Percentiles rank a stretch among this genome's conserved stretches.
Evolutionary conservation across 805 yeast genomes (phyloP).

Genomic region (Ogataea corticis): DNA sequence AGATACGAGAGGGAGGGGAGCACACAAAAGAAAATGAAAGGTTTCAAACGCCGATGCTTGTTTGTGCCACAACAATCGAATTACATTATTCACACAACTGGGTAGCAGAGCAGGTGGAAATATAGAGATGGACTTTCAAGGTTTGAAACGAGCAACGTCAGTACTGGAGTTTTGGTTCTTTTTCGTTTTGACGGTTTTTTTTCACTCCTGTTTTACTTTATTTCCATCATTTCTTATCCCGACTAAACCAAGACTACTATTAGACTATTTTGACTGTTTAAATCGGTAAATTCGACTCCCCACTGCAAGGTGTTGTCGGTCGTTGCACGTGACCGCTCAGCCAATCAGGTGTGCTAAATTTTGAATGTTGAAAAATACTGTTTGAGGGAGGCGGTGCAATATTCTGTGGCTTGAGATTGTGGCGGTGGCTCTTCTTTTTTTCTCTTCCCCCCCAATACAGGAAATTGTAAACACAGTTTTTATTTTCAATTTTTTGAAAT

Average conservation of each 20-base stretch:
- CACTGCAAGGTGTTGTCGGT: no score
- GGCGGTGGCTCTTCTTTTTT: neutral
- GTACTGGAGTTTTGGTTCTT: neutral
- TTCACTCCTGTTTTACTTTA: neutral
- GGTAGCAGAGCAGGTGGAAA: neutral
- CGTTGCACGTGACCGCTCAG: conserved; percentile 4
- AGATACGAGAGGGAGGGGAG: conserved; percentile 11
- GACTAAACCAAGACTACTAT: conserved; percentile 3
- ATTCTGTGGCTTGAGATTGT: neutral
- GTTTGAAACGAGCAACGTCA: neutral
- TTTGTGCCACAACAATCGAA: conserved; percentile 4
- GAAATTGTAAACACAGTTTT: conserved; percentile 7
- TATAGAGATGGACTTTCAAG: neutral
- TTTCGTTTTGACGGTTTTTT: neutral
- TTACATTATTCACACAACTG: conserved; percentile 1
- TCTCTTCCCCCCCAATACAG: neutral
- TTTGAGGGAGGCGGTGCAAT: no score
- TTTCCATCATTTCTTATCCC: neutral
- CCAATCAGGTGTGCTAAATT: conserved; percentile 6
- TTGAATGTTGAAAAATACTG: no score
- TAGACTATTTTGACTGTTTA: conserved; percentile 10
- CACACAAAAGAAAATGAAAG: neutral
- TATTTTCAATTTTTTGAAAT: neutral
- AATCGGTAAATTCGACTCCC: no score
- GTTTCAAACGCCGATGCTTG: neutral